Percentiles rank a stretch among this genome's conserved stretches.
Conservation (phyloP, 106 monocot species). For the Xerophyta viscosa region DNA sequence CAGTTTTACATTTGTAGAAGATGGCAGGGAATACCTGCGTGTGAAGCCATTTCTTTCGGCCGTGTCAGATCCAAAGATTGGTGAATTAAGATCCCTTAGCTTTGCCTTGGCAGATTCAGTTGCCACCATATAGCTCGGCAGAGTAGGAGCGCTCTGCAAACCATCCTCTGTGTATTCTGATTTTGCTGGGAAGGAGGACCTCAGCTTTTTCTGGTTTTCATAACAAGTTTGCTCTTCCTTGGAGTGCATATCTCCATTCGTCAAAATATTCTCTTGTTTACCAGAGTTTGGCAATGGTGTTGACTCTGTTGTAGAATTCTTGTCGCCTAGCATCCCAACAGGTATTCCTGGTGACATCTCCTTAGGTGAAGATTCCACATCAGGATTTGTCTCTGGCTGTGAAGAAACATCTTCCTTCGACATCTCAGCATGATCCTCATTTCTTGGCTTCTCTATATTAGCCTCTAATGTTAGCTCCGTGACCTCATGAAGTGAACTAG, state of each 20-base stretch:
- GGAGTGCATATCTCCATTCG: slow-evolving; percentile 25
- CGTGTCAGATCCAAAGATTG: slow-evolving; percentile 55
- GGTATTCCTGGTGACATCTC: slow-evolving; percentile 5
- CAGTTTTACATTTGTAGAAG: slow-evolving; percentile 54
- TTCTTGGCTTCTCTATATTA: slow-evolving; percentile 30
- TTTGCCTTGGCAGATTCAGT: slow-evolving; percentile 85
- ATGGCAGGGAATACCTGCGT: slow-evolving; percentile 79
- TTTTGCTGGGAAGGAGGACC: slow-evolving; percentile 62
- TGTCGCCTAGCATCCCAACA: slow-evolving; percentile 7
- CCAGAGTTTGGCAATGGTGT: slow-evolving; percentile 15
- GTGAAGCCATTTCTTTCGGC: slow-evolving; percentile 48
- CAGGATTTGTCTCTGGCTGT: neutral
- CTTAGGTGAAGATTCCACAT: slow-evolving; percentile 20
- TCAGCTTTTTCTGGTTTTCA: slow-evolving; percentile 61
- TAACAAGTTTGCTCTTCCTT: slow-evolving; percentile 39
- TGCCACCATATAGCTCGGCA: slow-evolving; percentile 84
- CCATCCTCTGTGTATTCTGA: slow-evolving; percentile 53
- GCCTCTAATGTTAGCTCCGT: slow-evolving; percentile 11
- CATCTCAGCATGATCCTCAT: slow-evolving; percentile 28
- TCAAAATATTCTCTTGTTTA: slow-evolving; percentile 23
- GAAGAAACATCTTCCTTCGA: slow-evolving; percentile 7
- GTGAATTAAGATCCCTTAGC: slow-evolving; percentile 47
- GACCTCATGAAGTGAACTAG: slow-evolving; percentile 14
- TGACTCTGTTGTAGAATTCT: slow-evolving; percentile 14
- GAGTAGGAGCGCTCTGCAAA: slow-evolving; percentile 31